Conservation (phyloP, 2,329 filamentous ascomycete genomes). For the Ceratocystis ficicola region DNA sequence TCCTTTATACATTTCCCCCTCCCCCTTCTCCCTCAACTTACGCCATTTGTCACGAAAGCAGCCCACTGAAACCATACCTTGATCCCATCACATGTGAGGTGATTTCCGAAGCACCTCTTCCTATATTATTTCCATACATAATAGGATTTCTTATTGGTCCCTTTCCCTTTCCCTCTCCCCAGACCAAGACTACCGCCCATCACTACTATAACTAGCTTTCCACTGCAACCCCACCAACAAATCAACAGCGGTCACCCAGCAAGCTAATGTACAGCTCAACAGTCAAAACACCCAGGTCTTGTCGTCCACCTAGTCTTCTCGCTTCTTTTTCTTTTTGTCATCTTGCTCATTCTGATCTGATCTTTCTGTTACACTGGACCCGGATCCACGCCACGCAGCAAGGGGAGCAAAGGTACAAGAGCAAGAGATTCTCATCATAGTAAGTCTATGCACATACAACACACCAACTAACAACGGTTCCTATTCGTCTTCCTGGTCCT, state of each 20-base stretch:
- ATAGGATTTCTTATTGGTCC: neutral
- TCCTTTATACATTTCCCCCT: neutral
- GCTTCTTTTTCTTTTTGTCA: neutral
- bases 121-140: constrained; percentile 2
- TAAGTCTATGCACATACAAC: neutral
- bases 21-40: neutral
- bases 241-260: neutral
- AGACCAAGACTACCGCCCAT: constrained; percentile 5
- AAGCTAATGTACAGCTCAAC: neutral
- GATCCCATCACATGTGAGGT: neutral
- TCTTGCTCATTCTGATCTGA: constrained; percentile 9
- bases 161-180: neutral
- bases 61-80: constrained; percentile 1
- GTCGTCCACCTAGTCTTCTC: neutral
- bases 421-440: neutral
- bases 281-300: neutral
- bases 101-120: constrained; percentile 3
- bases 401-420: neutral
- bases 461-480: neutral
- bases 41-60: constrained; percentile 5
- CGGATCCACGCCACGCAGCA: neutral
- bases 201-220: neutral
- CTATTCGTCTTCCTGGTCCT: neutral
- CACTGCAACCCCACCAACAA: neutral
- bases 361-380: constrained; percentile 9